These are phyloP conservation scores for Globisporangium apiculatum DNA, from an alignment of 352 stramenopile species.

Conservation along the genomic window DNA sequence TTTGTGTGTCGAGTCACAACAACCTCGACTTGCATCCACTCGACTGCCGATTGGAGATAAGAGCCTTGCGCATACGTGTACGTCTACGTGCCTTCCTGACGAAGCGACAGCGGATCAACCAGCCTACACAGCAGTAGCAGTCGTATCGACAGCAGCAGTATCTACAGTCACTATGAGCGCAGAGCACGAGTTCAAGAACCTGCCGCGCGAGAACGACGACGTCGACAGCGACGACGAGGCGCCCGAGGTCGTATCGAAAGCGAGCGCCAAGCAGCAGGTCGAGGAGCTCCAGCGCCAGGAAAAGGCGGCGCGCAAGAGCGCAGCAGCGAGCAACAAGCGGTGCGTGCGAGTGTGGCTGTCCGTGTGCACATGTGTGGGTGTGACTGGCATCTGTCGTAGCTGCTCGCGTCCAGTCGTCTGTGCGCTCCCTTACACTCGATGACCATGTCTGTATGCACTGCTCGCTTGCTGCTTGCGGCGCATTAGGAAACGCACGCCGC, in stretches of 20 bases:
- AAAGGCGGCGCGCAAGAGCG: conserved; percentile 33
- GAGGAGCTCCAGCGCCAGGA: conserved; percentile 43
- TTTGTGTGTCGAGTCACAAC: no score
- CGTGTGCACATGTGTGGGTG: not conserved
- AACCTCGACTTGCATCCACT: no score
- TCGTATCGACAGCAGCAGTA: conserved; percentile 3
- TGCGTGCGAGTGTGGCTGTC: conserved; percentile 8
- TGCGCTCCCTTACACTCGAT: no score
- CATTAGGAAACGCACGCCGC: conserved; percentile 31
- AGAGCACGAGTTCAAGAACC: conserved; percentile 18
- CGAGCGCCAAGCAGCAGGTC: conserved; percentile 49
- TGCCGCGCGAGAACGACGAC: conserved; percentile 17
- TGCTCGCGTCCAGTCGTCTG: no score
- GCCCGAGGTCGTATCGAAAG: conserved; percentile 71
- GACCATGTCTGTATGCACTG: no score
- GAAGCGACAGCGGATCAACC: no score
- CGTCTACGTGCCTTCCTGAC: no score
- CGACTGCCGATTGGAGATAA: no score
- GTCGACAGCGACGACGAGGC: conserved; percentile 59
- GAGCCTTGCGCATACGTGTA: no score
- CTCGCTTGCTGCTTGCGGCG: no score
- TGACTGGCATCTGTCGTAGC: not conserved
- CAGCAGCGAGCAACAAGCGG: conserved; percentile 32
- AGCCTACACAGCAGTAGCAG: no score
- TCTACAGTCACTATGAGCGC: not conserved